phyloP scores from a whole-genome alignment of 2,329 filamentous ascomycete species.

The Xylaria sp. region DNA sequence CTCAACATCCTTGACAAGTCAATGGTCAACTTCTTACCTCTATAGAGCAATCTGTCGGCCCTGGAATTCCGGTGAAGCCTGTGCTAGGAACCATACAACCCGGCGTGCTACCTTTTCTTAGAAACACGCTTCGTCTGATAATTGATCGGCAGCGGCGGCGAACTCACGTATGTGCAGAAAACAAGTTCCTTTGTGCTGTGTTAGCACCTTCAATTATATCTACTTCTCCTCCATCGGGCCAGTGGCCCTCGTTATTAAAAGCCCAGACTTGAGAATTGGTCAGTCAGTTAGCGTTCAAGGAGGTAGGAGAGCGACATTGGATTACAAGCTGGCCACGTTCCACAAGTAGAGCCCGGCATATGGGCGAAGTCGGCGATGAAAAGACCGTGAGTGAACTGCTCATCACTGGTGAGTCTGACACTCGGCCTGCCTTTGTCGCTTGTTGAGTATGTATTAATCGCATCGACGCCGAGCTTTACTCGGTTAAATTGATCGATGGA shows the following conservation, averaged over 20 bases:
- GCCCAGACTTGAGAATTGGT: slow-evolving; percentile 59
- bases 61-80: slow-evolving; percentile 36
- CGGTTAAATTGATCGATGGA: slow-evolving; percentile 49
- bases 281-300: slow-evolving; percentile 24
- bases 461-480: slow-evolving; percentile 55
- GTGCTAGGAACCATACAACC: slow-evolving; percentile 34
- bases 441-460: slow-evolving; percentile 44
- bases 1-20: not conserved
- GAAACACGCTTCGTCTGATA: not conserved
- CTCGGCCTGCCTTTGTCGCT: slow-evolving; percentile 57
- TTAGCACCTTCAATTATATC: slow-evolving; percentile 76
- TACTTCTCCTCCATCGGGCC: slow-evolving; percentile 69
- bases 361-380: slow-evolving; percentile 75
- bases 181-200: slow-evolving; percentile 60
- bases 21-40: slow-evolving; percentile 28
- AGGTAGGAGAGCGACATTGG: slow-evolving; percentile 8
- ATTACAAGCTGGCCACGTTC: slow-evolving; percentile 74
- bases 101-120: slow-evolving; percentile 25
- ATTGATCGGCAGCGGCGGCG: not conserved
- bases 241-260: slow-evolving; percentile 50
- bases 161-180: slow-evolving; percentile 65
- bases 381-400: slow-evolving; percentile 67
- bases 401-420: slow-evolving; percentile 70
- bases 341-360: slow-evolving; percentile 74
- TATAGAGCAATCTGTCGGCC: slow-evolving; percentile 36